A percentile compares a stretch with the other conserved stretches of the same genome.
Conservation (phyloP, 1,284 basidiomycete genomes). For the Moesziomyces sp. region DNA sequence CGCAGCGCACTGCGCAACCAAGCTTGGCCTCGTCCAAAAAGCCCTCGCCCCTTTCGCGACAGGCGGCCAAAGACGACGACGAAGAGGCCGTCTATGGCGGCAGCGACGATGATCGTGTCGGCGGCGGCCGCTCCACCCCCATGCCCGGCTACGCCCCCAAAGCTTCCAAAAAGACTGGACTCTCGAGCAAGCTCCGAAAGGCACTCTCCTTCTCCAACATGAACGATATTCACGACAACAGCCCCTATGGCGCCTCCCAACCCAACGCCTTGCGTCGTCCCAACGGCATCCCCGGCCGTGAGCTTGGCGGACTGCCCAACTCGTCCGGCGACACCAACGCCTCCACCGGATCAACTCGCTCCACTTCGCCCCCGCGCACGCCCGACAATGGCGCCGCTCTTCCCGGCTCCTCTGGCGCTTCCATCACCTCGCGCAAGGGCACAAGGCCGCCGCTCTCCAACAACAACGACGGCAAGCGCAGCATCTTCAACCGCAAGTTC, state of each 20-base stretch:
- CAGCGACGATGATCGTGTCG: constrained; percentile 56
- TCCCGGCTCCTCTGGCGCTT: constrained; percentile 55
- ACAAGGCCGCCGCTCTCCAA: constrained; percentile 54
- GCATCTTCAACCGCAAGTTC: constrained; percentile 85
- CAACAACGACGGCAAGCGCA: constrained; percentile 68
- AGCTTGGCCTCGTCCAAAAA: constrained; percentile 45
- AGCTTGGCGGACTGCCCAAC: constrained; percentile 41
- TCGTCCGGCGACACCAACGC: constrained; percentile 56
- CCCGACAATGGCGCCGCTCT: constrained; percentile 55
- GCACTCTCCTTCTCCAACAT: constrained; percentile 60
- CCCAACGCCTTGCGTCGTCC: constrained; percentile 18
- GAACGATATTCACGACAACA: constrained; percentile 45
- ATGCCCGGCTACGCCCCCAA: constrained; percentile 50
- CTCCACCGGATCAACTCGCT: constrained; percentile 60
- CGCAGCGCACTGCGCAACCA: constrained; percentile 19
- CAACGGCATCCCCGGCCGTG: constrained; percentile 24
- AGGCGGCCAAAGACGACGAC: constrained; percentile 51
- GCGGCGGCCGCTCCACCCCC: constrained; percentile 50
- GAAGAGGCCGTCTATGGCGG: constrained; percentile 53
- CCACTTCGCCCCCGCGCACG: constrained; percentile 58
- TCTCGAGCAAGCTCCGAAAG: constrained; percentile 59
- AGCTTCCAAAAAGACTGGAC: constrained; percentile 53
- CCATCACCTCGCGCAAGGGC: constrained; percentile 58
- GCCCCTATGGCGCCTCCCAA: constrained; percentile 7
- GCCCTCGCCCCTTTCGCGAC: constrained; percentile 59